Percentiles rank a stretch among this genome's conserved stretches.
phyloP scores from a whole-genome alignment of 306 rosid species.

The Rosa chinensis region DNA sequence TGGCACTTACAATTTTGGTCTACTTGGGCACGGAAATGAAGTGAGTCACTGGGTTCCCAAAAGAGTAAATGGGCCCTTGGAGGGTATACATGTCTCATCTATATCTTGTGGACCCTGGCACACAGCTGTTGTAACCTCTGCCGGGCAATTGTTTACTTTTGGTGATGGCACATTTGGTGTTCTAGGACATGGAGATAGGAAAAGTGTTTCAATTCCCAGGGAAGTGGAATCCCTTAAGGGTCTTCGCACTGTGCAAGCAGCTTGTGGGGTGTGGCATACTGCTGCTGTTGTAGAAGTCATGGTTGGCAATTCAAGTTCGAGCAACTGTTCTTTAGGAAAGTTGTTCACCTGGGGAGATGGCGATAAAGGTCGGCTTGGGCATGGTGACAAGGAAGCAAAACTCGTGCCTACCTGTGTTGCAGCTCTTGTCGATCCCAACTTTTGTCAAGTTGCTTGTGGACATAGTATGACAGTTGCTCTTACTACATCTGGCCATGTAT shows the following conservation, averaged over 20 bases:
- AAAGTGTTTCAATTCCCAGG: conserved; percentile 79
- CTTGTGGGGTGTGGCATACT: conserved; percentile 99
- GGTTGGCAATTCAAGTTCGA: conserved; percentile 90
- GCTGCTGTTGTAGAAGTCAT: conserved; percentile 99
- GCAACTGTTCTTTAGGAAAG: conserved; percentile 94
- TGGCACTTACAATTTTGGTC: conserved; percentile 89
- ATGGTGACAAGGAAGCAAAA: conserved; percentile 93
- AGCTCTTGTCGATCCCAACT: conserved; percentile 87
- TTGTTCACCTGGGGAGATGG: conserved; percentile 99
- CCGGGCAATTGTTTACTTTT: conserved; percentile 95
- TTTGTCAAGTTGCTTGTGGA: conserved; percentile 93
- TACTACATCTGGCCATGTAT: conserved; percentile 85
- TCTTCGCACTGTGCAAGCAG: conserved; percentile 90
- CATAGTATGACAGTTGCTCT: conserved; percentile 94
- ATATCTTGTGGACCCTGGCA: conserved; percentile 99
- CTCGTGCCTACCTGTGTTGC: conserved; percentile 99
- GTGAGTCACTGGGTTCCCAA: conserved; percentile 99
- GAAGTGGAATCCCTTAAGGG: conserved; percentile 98
- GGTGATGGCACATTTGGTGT: conserved; percentile 99
- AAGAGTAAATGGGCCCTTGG: conserved; percentile 92
- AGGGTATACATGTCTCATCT: conserved; percentile 90
- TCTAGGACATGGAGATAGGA: conserved; percentile 89
- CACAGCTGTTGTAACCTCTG: conserved; percentile 93
- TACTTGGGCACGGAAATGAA: conserved; percentile 96
- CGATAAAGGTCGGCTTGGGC: conserved; percentile 97